Conservation (phyloP, 1,139 yeast genomes). For the Hanseniaspora gamundiae region DNA sequence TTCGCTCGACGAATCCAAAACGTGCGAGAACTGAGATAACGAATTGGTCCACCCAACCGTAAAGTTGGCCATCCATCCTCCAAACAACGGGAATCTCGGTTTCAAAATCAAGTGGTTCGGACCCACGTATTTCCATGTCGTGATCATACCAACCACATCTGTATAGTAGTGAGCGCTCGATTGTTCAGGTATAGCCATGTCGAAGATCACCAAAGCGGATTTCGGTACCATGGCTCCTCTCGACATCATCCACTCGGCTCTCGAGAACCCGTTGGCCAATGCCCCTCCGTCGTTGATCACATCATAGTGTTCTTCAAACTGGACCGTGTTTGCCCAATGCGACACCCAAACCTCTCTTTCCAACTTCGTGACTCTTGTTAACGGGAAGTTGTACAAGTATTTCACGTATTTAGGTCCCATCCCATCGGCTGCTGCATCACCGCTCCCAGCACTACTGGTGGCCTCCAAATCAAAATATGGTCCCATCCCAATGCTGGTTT, state of each 20-base stretch:
- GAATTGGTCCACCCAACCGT: conserved; percentile 83
- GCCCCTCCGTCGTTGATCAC: conserved; percentile 65
- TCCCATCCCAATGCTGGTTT: not conserved
- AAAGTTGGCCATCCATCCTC: conserved; percentile 93
- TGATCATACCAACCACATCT: conserved; percentile 91
- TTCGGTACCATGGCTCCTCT: conserved; percentile 5
- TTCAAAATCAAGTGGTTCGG: conserved; percentile 43
- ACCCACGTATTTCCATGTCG: conserved; percentile 47
- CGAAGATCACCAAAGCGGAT: conserved; percentile 31
- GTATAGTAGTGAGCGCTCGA: conserved; percentile 60
- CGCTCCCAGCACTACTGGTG: not conserved
- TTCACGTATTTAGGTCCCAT: not conserved
- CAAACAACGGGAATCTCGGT: conserved; percentile 89
- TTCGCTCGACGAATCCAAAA: conserved; percentile 29
- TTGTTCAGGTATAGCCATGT: conserved; percentile 38
- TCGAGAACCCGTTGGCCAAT: conserved; percentile 56
- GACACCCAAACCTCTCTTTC: conserved; percentile 77
- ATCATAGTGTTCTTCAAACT: conserved; percentile 78
- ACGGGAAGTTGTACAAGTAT: conserved; percentile 30
- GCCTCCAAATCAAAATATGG: not conserved
- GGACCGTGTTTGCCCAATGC: conserved; percentile 53
- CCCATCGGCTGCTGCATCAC: not conserved
- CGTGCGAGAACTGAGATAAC: conserved; percentile 40
- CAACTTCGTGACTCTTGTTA: conserved; percentile 46
- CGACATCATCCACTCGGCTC: conserved; percentile 53